These are phyloP conservation scores for Begonia loranthoides DNA, from an alignment of 306 rosid species.

Conservation along the genomic window DNA sequence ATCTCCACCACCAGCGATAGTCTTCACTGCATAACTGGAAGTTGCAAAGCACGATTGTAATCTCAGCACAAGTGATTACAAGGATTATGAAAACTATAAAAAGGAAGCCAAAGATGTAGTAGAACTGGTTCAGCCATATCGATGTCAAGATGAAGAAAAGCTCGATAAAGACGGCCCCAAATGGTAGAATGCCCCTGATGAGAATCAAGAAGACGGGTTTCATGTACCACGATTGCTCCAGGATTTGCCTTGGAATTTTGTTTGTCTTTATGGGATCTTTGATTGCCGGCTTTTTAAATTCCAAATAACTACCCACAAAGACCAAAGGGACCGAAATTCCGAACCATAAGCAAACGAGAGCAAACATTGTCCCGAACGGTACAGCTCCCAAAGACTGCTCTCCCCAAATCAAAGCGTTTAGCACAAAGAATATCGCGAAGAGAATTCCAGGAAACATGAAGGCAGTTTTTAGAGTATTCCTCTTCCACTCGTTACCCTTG, in stretches of 20 bases:
- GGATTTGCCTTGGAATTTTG: slow-evolving; percentile 80
- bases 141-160: slow-evolving; percentile 93
- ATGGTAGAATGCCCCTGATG: slow-evolving; percentile 80
- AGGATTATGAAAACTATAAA: slow-evolving; percentile 84
- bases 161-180: slow-evolving; percentile 91
- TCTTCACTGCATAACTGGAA: slow-evolving; percentile 97
- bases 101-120: slow-evolving; percentile 74
- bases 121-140: slow-evolving; percentile 86
- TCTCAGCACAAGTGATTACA: slow-evolving; percentile 83
- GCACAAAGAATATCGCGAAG: slow-evolving; percentile 58
- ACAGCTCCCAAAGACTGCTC: slow-evolving; percentile 88
- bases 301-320: slow-evolving; percentile 57
- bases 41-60: slow-evolving; percentile 84
- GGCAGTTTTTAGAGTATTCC: slow-evolving; percentile 58
- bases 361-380: slow-evolving; percentile 95
- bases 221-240: slow-evolving; percentile 91
- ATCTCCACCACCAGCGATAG: slow-evolving; percentile 96
- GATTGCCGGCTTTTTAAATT: slow-evolving; percentile 37
- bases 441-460: slow-evolving; percentile 54
- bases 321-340: slow-evolving; percentile 89
- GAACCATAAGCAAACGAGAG: slow-evolving; percentile 84
- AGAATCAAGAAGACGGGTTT: slow-evolving; percentile 45
- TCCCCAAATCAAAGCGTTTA: slow-evolving; percentile 89
- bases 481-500: slow-evolving; percentile 89
- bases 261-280: slow-evolving; percentile 83